A percentile compares a stretch with the other conserved stretches of the same genome.
phyloP scores from a whole-genome alignment of 2,329 filamentous ascomycete species.

The Celoporthe dispersa region DNA sequence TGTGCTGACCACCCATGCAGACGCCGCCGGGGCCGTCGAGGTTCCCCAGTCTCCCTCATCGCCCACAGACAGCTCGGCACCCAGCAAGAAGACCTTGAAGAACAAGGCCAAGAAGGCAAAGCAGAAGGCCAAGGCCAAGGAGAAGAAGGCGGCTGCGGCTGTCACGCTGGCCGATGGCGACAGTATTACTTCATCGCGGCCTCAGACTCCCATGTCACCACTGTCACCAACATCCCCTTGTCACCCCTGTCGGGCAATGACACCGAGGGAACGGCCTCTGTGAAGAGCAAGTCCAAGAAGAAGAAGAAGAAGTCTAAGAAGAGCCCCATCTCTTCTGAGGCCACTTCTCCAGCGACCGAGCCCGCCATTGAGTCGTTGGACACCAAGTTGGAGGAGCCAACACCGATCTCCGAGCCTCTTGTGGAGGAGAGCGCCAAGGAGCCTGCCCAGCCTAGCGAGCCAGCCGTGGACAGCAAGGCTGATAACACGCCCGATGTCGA shows the following conservation, averaged over 20 bases:
- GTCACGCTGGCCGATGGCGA: slow-evolving; percentile 12
- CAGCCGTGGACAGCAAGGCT: slow-evolving; percentile 5
- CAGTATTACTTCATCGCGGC: slow-evolving; percentile 14
- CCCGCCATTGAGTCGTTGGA: slow-evolving; percentile 8
- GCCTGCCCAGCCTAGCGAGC: slow-evolving; percentile 5
- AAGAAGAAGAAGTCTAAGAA: slow-evolving; percentile 30
- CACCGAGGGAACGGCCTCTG: slow-evolving; percentile 17
- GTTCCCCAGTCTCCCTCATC: slow-evolving; percentile 19
- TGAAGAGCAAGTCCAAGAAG: slow-evolving; percentile 30
- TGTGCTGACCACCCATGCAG: slow-evolving; percentile 10
- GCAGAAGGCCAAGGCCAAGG: slow-evolving; percentile 31
- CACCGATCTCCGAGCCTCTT: background rate
- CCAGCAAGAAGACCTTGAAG: slow-evolving; percentile 31
- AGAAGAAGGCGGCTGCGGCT: slow-evolving; percentile 27
- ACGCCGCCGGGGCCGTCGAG: slow-evolving; percentile 23
- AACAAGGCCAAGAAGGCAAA: slow-evolving; percentile 32
- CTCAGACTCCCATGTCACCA: slow-evolving; percentile 24
- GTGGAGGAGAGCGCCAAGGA: slow-evolving; percentile 19
- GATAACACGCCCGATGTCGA: background rate
- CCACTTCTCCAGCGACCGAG: slow-evolving; percentile 19
- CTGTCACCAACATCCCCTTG: slow-evolving; percentile 12
- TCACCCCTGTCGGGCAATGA: slow-evolving; percentile 16
- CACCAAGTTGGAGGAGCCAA: slow-evolving; percentile 11
- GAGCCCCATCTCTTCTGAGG: slow-evolving; percentile 17
- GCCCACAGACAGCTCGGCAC: slow-evolving; percentile 15